Evolutionary conservation across 495 filamentous ascomycete genomes (phyloP).

Genomic region (Annulohypoxylon nitens): DNA sequence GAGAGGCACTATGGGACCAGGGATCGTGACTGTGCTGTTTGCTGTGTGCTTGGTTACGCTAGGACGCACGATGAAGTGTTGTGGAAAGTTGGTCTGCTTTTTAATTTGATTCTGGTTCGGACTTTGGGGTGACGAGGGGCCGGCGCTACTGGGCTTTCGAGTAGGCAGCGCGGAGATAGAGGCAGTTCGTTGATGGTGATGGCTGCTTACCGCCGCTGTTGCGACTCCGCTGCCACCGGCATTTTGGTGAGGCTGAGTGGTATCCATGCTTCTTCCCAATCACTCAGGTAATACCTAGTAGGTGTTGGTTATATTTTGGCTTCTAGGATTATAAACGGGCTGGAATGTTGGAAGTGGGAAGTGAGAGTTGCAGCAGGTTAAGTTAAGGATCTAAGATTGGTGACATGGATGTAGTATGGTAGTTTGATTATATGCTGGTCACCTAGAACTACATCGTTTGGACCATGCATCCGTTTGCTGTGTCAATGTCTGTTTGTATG

Average conservation of each 20-base stretch:
- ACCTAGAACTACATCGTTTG: conserved; percentile 19
- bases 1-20: conserved; percentile 58
- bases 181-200: neutral
- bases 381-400: neutral
- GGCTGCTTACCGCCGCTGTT: neutral
- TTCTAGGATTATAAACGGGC: neutral
- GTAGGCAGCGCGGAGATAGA: neutral
- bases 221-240: neutral
- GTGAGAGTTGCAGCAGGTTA: neutral
- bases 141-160: neutral
- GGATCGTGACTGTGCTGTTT: conserved; percentile 32
- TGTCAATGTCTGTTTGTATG: conserved; percentile 27
- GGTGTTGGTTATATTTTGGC: conserved; percentile 7
- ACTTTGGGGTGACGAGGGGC: neutral
- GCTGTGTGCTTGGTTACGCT: conserved; percentile 27
- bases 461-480: conserved; percentile 26
- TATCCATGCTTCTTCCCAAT: conserved; percentile 8
- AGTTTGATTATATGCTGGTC: neutral
- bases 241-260: neutral
- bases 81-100: conserved; percentile 31
- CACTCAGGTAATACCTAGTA: too few relatives aligned
- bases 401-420: conserved; percentile 4
- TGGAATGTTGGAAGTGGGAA: neutral
- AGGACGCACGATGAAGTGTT: conserved; percentile 57
- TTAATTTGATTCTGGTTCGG: neutral